Evolutionary conservation across 208 protist species (phyloP).

Genomic region (Acanthamoeba royreba): DNA sequence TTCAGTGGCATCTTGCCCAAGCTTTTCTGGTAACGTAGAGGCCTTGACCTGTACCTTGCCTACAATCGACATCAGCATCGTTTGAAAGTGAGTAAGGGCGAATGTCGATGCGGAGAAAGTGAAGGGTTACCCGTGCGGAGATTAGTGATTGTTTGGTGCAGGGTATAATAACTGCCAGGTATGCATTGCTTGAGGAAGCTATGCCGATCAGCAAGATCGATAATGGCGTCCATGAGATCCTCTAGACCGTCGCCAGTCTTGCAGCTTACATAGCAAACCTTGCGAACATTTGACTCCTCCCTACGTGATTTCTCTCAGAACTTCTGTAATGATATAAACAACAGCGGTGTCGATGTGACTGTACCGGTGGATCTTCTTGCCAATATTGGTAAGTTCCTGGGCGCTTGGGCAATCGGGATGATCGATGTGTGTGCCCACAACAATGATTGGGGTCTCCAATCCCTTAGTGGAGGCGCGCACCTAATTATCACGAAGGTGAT

Average conservation of each 20-base stretch:
- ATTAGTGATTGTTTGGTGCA: neutral
- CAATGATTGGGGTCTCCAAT: neutral
- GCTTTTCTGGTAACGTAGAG: neutral
- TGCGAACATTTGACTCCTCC: neutral
- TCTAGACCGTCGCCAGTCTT: slow-evolving; percentile 22
- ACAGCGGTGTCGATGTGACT: neutral
- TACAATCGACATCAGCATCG: neutral
- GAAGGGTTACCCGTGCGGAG: neutral
- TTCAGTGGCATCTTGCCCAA: neutral
- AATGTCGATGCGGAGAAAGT: neutral
- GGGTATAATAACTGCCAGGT: neutral
- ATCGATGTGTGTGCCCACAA: slow-evolving; percentile 13
- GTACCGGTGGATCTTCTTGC: neutral
- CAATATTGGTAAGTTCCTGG: neutral
- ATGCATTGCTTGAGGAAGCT: slow-evolving; percentile 23
- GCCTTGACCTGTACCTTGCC: neutral
- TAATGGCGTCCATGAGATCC: neutral
- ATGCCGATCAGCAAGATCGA: neutral
- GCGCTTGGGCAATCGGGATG: neutral
- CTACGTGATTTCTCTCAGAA: neutral
- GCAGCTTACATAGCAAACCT: neutral
- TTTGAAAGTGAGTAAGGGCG: neutral
- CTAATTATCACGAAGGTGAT: neutral
- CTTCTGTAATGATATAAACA: neutral
- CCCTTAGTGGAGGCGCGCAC: neutral